Conservation (phyloP, 441 rosid species). For the Bruguiera hainesii region DNA sequence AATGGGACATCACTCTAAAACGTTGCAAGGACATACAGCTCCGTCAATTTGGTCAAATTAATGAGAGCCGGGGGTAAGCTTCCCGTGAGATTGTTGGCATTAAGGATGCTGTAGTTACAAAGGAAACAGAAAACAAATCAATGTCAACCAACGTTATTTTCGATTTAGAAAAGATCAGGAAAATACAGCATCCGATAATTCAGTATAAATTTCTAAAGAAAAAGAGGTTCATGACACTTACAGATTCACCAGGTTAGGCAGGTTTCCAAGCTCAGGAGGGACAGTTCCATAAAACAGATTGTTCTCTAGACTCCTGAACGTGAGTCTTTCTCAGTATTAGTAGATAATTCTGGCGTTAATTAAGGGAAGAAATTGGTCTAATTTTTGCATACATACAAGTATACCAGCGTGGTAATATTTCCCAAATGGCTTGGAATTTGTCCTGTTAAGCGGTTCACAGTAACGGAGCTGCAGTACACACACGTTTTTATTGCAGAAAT, state of each 20-base stretch:
- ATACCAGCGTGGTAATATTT: slow-evolving; percentile 30
- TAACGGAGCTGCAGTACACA: slow-evolving; percentile 25
- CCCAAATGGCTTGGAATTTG: slow-evolving; percentile 33
- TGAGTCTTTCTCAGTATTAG: not conserved
- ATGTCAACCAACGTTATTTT: not conserved
- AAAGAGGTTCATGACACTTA: slow-evolving; percentile 16
- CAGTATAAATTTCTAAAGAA: not conserved
- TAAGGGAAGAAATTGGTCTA: not conserved
- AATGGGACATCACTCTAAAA: not conserved
- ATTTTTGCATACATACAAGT: slow-evolving; percentile 22
- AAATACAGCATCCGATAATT: not conserved
- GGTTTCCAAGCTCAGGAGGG: slow-evolving; percentile 39
- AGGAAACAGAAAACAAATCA: not conserved
- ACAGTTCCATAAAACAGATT: slow-evolving; percentile 39
- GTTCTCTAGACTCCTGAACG: slow-evolving; percentile 33
- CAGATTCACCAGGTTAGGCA: slow-evolving; percentile 35
- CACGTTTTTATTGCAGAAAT: not conserved
- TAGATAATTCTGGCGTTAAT: not conserved
- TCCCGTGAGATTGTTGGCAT: slow-evolving; percentile 29
- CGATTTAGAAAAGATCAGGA: not conserved
- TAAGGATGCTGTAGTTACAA: slow-evolving; percentile 23
- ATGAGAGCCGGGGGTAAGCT: slow-evolving; percentile 24
- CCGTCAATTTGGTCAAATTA: slow-evolving; percentile 25
- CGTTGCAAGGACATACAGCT: slow-evolving; percentile 26
- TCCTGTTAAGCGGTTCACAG: slow-evolving; percentile 35